A percentile compares a stretch with the other conserved stretches of the same genome.
These are phyloP conservation scores for Ceratobasidium papillatum DNA, from an alignment of 1,284 basidiomycete genomes.

Conservation along the genomic window DNA sequence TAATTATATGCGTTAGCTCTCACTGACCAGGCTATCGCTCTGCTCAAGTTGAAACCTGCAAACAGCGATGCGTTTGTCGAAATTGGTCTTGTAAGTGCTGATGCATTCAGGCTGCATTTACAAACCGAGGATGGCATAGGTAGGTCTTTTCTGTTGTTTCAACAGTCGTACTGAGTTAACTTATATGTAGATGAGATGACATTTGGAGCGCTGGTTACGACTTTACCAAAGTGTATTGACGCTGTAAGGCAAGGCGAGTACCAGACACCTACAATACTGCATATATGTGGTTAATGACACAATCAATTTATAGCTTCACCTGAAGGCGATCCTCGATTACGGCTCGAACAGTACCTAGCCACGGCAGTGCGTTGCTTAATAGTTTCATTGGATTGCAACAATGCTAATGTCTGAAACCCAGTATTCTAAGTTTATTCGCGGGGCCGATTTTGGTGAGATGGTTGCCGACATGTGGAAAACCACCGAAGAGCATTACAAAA, in stretches of 20 bases:
- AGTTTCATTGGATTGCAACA: not conserved
- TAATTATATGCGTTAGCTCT: conserved; percentile 10
- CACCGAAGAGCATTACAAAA: conserved; percentile 70
- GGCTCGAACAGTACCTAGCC: conserved; percentile 82
- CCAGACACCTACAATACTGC: not conserved
- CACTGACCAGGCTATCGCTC: conserved; percentile 22
- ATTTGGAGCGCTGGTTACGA: conserved; percentile 61
- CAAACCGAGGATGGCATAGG: conserved; percentile 30
- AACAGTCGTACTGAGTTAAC: not conserved
- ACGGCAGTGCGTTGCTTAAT: conserved; percentile 65
- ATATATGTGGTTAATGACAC: conserved; percentile 19
- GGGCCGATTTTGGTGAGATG: conserved; percentile 62
- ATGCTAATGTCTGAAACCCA: conserved; percentile 5
- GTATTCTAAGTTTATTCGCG: conserved; percentile 48
- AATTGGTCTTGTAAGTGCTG: conserved; percentile 40
- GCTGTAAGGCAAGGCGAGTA: conserved; percentile 65
- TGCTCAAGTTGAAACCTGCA: conserved; percentile 20
- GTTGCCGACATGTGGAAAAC: conserved; percentile 69
- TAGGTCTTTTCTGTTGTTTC: not conserved
- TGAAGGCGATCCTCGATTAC: conserved; percentile 65
- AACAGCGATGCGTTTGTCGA: conserved; percentile 29
- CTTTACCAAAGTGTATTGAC: conserved; percentile 67
- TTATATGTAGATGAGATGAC: conserved; percentile 57
- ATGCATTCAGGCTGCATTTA: conserved; percentile 21
- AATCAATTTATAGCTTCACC: conserved; percentile 51